Base-by-base conservation (phyloP, 2,329 filamentous ascomycete species). In the Diaporthe aspalathi region DNA sequence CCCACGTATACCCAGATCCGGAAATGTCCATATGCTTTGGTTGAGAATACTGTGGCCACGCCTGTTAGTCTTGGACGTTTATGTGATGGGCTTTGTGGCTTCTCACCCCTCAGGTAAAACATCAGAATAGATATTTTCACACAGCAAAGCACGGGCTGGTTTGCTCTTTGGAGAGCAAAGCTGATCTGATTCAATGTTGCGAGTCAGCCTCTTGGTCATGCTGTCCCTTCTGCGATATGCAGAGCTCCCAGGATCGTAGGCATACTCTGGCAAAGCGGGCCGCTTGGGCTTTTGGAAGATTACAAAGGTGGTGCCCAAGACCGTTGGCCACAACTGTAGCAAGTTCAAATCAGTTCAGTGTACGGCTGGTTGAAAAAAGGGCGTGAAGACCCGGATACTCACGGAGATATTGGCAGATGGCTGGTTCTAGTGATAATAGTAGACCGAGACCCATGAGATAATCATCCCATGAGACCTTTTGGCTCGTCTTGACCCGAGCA, bases 41-140 rank as follows among this genome's bases (percentile, higher is more conserved):
- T 63, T 22, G 57, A 63, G 45, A 63, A 63, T 5, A 63, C 57
- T 63, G 20, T 24, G 5, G 12, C 6, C n/a, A 11, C 17, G 1
- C 14, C 9, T 8, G 27, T 63, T 14, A 63, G 57, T 22, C 11
- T 16, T 16, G 24, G 7, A 35, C 1, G 11, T 32, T 11, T 3
- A 63, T 17, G 2, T 63, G 11, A 6, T 1, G 8, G 5, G 6
- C 8, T 27, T 12, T 32, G 2, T 2, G 27, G 27, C 3, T 1
- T 16, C 22, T 67, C 22, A 56, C 65, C 52, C 29, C 74, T 67
- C 40, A 74, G 50, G 49, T 76, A 77, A 27, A 77, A 74, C 27
- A 76, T 32, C 5, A 76, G 66, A 17, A 76, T 74, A 16, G 72
- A 77, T 8, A 67, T 70, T 38, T 76, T 75, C 65, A 77, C 69